Percentiles rank a stretch among this genome's conserved stretches.
phyloP scores from a whole-genome alignment of 768 basidiomycete genomes.

The Lactifluus piperatus region DNA sequence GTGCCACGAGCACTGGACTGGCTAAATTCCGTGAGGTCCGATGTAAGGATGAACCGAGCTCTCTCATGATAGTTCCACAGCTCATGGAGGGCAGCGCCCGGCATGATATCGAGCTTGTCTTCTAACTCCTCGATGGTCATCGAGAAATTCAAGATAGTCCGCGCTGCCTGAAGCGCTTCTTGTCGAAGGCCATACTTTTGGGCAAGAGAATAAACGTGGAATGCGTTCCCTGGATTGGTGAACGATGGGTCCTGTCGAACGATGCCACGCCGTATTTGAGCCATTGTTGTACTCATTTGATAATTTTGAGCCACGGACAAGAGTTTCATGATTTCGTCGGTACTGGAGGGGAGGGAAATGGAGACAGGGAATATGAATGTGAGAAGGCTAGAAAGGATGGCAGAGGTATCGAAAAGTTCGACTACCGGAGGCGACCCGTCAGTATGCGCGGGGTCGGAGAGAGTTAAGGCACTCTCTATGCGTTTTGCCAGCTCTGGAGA shows the following conservation, averaged over 20 bases:
- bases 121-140: background rate
- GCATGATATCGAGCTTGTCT: background rate
- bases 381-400: background rate
- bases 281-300: background rate
- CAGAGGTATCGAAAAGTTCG: background rate
- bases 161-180: background rate
- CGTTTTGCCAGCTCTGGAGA: background rate
- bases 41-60: background rate
- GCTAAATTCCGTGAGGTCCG: background rate
- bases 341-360: background rate
- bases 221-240: background rate
- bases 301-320: constrained; percentile 1
- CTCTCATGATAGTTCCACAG: constrained; percentile 2
- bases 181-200: background rate
- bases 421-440: background rate
- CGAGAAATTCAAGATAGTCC: background rate
- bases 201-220: background rate
- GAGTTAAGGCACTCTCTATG: background rate
- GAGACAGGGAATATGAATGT: constrained; percentile 1
- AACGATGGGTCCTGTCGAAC: background rate
- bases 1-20: too few species aligned
- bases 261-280: background rate
- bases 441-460: background rate
- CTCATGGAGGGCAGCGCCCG: background rate
- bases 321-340: background rate